These are phyloP conservation scores for Butyriboletus appendiculatus DNA, from an alignment of 1,284 basidiomycete species.

Conservation along the genomic window DNA sequence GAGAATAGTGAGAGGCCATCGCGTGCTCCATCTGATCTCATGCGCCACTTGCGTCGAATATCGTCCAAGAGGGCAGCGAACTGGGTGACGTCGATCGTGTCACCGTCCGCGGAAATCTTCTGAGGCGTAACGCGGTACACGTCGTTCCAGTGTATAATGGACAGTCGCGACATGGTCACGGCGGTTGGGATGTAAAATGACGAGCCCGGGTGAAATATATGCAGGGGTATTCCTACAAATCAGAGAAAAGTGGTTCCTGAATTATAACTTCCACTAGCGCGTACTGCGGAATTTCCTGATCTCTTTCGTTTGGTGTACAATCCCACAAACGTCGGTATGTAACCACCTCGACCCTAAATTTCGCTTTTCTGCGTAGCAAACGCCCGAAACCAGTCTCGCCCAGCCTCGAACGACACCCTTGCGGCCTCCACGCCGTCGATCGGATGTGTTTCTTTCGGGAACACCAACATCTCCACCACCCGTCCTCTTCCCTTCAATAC, in stretches of 20 bases:
- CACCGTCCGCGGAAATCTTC: slow-evolving; percentile 52
- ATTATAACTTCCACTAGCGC: too few species aligned
- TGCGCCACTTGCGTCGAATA: slow-evolving; percentile 54
- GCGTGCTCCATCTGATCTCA: slow-evolving; percentile 48
- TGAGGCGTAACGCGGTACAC: slow-evolving; percentile 76
- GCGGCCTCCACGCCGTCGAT: slow-evolving; percentile 45
- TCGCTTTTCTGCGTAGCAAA: slow-evolving; percentile 9
- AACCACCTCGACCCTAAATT: neutral
- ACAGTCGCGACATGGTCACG: slow-evolving; percentile 34
- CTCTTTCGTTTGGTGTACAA: too few species aligned
- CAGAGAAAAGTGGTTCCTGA: too few species aligned
- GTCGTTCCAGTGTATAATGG: slow-evolving; percentile 68
- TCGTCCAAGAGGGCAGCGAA: slow-evolving; percentile 65
- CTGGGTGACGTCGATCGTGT: slow-evolving; percentile 76
- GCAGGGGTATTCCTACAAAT: too few species aligned
- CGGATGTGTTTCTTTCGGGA: slow-evolving; percentile 62
- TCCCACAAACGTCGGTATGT: neutral
- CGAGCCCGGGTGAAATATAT: too few species aligned
- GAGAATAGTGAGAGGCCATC: slow-evolving; percentile 87
- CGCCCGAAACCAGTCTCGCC: slow-evolving; percentile 53
- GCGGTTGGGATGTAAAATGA: slow-evolving; percentile 7
- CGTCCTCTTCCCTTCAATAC: slow-evolving; percentile 33
- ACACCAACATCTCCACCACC: slow-evolving; percentile 59
- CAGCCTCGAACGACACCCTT: slow-evolving; percentile 51
- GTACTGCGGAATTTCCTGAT: too few species aligned